A percentile compares a stretch with the other conserved stretches of the same genome.
Conservation (phyloP, 495 filamentous ascomycete genomes). For the Penicillium tannophilum region DNA sequence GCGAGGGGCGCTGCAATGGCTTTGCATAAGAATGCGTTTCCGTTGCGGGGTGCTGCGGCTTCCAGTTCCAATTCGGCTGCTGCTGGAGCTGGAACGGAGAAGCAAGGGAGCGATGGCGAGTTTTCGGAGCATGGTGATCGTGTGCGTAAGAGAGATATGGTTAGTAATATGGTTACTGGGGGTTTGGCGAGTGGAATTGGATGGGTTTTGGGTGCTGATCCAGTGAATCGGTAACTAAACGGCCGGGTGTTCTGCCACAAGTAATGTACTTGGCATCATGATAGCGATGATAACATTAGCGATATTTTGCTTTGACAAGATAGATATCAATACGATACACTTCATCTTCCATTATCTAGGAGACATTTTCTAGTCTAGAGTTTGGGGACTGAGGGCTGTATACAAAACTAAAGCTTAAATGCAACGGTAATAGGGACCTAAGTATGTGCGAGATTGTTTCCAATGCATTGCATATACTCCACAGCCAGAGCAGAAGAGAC, state of each 20-base stretch:
- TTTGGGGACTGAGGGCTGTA: background rate
- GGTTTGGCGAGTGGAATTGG: conserved; percentile 80
- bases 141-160: conserved; percentile 77
- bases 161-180: conserved; percentile 72
- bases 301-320: background rate
- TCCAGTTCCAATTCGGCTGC: conserved; percentile 4
- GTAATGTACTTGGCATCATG: conserved; percentile 5
- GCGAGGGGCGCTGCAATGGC: conserved; percentile 81
- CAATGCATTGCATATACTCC: conserved; percentile 18
- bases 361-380: background rate
- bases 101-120: conserved; percentile 20
- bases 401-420: conserved; percentile 1
- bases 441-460: conserved; percentile 16
- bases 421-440: conserved; percentile 29
- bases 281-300: conserved; percentile 11
- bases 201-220: conserved; percentile 78
- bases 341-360: background rate
- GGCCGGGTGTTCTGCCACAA: background rate
- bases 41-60: conserved; percentile 39
- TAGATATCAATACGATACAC: background rate
- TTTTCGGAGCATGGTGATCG: conserved; percentile 40
- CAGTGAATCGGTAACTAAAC: conserved; percentile 40
- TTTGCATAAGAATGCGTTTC: conserved; percentile 64
- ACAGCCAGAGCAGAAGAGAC: background rate
- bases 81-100: conserved; percentile 23